Base-by-base conservation (phyloP, 2,329 filamentous ascomycete genomes). In the Colletotrichum musicola region DNA sequence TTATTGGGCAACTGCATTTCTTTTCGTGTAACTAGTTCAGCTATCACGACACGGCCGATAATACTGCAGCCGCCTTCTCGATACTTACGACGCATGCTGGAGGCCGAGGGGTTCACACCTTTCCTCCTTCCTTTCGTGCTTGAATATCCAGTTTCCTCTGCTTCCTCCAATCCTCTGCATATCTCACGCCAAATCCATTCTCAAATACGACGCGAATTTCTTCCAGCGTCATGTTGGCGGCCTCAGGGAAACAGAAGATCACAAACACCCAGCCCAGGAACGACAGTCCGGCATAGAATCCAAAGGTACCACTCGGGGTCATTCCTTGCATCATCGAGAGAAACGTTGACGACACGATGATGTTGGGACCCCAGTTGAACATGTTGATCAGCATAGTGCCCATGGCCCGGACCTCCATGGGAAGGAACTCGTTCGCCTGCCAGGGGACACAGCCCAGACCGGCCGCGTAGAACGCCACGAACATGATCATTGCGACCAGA, bases 221-320 rank as follows among this genome's bases (percentile, higher is more conserved):
- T 72, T 88, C 87, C 9, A 88, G 75, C 18, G 85, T 82, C 80
- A 88, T 83, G 7, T 85, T 85, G 68, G 86, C 85, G 0, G 85
- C 85, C 67, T 88, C 84, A 1, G 86, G 85, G 72, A 85, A 88
- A 71, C 77, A 85, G 76, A 85, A 82, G 62, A 82, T 79, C 22
- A 86, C 79, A 63, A 83, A 78, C 5, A 85, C 64, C 74, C 80
- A 85, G 16, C 84, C 84, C 27, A 83, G 71, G 63, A 83, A 79
- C 71, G 83, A 86, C 27, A 87, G 81, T 0, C 77, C 82, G 1
- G 83, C 82, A 63, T 86, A 87, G 74, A 87, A 86, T 1, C 84
- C 84, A 68, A 86, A 88, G 0, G 84, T 81, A 0, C 85, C 85
- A 2, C 78, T 81, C 0, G 84, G 84, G 0, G 84, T 86, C 69